Base-by-base conservation (phyloP, 176 grass and related monocot species). In the Bothriochloa decipiens region DNA sequence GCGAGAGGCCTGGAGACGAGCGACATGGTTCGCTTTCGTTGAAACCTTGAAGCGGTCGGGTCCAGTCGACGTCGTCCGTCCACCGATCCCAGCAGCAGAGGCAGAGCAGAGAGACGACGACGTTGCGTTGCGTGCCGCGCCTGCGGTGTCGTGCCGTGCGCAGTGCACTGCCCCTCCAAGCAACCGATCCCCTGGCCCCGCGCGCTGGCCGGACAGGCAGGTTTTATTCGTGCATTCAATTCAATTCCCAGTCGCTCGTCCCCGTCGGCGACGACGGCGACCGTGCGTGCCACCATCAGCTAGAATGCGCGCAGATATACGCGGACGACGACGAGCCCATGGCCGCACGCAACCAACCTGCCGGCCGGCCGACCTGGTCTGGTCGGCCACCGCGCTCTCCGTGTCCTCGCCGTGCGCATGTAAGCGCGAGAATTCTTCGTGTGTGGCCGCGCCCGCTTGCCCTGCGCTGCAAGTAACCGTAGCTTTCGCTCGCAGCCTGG, bases 401-500 rank as follows among this genome's bases (percentile, higher is more conserved):
- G 11, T 42, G 11, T 42, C 45, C 45, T 12, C 13, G 45, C 45
- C 45, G 12, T 46, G 45, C 43, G 43, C 45, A 18, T 7, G 49
- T 16, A 52, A 53, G 50, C 50, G 50, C 50, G 50, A 20, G 73
- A 14, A 18, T 35, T 7, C 58, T 4, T 40, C 50, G 17, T 55
- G 55, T 17, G 77, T 53, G 68, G 76, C 69, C 69, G 52, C 14
- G 13, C 12, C 45, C 52, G 18, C 29, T 81, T 66, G 32, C 69
- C 84, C 74, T 66, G 25, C 41, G 23, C 33, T 39, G 84, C 77
- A 86, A 53, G 69, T 11, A 81, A 84, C 62, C 61, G 50, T 41
- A 70, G 79, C 65, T 57, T 17, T 81, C 50, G 50, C 50, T 53
- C 50, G 50, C 50, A 53, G 49, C 49, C 15, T 45, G 5, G 50